These are phyloP conservation scores for Tetrapisispora taiwanensis DNA, from an alignment of 805 yeast species.

Conservation along the genomic window DNA sequence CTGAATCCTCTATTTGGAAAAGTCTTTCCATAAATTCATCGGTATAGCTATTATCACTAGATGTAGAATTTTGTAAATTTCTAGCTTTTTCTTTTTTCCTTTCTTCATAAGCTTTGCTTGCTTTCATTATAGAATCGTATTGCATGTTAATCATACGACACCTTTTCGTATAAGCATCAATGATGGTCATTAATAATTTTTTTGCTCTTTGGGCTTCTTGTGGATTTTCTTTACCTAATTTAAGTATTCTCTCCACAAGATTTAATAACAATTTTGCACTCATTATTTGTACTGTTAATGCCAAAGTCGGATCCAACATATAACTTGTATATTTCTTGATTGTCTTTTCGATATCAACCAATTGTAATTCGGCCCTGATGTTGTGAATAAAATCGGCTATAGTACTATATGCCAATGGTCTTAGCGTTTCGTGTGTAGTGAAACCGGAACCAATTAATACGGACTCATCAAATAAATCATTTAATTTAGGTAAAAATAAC, in stretches of 20 bases:
- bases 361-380: slow-evolving; percentile 71
- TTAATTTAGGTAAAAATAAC: slow-evolving; percentile 77
- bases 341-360: slow-evolving; percentile 79
- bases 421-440: slow-evolving; percentile 77
- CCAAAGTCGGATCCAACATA: slow-evolving; percentile 70
- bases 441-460: slow-evolving; percentile 88
- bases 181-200: slow-evolving; percentile 74
- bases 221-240: slow-evolving; percentile 50
- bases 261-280: slow-evolving; percentile 84
- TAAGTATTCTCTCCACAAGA: slow-evolving; percentile 78
- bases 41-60: slow-evolving; percentile 30
- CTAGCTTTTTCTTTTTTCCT: slow-evolving; percentile 35
- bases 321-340: slow-evolving; percentile 73
- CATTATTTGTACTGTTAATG: slow-evolving; percentile 90
- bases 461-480: slow-evolving; percentile 72
- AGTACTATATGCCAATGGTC: slow-evolving; percentile 90
- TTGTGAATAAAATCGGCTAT: slow-evolving; percentile 94
- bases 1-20: background rate
- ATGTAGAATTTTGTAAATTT: slow-evolving; percentile 29
- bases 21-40: slow-evolving; percentile 28
- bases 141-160: slow-evolving; percentile 67
- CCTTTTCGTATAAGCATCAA: slow-evolving; percentile 79
- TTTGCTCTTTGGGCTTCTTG: slow-evolving; percentile 53
- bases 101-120: slow-evolving; percentile 45
- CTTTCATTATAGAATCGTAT: slow-evolving; percentile 52